These are phyloP conservation scores for Coleophoma eucalyptorum DNA, from an alignment of 2,329 filamentous ascomycete genomes.

Conservation along the genomic window DNA sequence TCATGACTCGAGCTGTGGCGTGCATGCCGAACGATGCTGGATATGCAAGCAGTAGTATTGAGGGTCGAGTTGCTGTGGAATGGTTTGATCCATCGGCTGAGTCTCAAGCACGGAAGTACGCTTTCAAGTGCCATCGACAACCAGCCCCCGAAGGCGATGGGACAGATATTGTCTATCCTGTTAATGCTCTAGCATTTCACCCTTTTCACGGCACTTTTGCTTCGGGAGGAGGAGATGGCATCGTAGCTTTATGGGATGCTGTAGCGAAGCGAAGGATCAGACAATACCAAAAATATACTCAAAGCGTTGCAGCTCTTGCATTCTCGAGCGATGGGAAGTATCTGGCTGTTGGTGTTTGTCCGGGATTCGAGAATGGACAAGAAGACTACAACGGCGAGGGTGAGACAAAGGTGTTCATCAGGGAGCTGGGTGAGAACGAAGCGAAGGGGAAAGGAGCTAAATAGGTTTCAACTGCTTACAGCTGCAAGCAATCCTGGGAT, in stretches of 20 bases:
- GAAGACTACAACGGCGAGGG: constrained; percentile 74
- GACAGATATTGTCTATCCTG: constrained; percentile 68
- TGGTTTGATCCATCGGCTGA: constrained; percentile 92
- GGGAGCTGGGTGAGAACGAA: constrained; percentile 83
- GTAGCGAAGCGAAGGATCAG: constrained; percentile 66
- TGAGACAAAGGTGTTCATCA: constrained; percentile 71
- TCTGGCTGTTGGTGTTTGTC: constrained; percentile 63
- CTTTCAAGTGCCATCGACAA: constrained; percentile 97
- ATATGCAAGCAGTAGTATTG: constrained; percentile 89
- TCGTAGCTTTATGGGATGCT: constrained; percentile 70
- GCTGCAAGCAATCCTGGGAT: not conserved
- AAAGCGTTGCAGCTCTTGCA: constrained; percentile 57
- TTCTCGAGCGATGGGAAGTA: constrained; percentile 63
- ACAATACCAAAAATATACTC: constrained; percentile 63
- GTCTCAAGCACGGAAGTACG: constrained; percentile 90
- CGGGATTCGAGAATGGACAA: constrained; percentile 67
- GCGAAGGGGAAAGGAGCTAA: constrained; percentile 42
- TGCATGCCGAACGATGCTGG: constrained; percentile 97
- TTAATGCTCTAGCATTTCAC: constrained; percentile 69
- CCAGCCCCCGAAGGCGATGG: constrained; percentile 53
- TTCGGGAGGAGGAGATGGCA: constrained; percentile 67
- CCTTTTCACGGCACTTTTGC: constrained; percentile 63
- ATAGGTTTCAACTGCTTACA: constrained; percentile 4
- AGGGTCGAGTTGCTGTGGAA: constrained; percentile 93
- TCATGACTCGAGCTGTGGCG: constrained; percentile 87